phyloP scores from a whole-genome alignment of 495 filamentous ascomycete species.

The Gamarada debralockiae region DNA sequence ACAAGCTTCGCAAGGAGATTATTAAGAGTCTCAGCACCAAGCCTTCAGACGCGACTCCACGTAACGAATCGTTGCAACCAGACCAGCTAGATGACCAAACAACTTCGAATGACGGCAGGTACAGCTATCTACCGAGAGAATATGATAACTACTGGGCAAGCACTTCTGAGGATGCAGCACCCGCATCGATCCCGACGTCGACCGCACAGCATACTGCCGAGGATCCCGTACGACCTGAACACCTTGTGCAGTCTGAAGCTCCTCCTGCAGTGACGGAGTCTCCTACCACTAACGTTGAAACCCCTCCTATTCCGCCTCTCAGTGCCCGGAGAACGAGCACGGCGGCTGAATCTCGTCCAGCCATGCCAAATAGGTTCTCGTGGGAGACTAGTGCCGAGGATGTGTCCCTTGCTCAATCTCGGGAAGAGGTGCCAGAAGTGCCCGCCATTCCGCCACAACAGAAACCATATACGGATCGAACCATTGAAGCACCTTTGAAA shows the following conservation, averaged over 20 bases:
- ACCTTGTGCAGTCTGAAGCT: too few relatives aligned
- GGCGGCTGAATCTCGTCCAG: neutral
- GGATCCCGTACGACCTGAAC: neutral
- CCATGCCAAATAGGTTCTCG: conserved; percentile 38
- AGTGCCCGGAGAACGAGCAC: conserved; percentile 8
- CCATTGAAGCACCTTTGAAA: neutral
- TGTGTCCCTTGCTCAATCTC: conserved; percentile 7
- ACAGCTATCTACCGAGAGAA: conserved; percentile 51
- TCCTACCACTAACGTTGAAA: neutral
- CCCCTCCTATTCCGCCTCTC: conserved; percentile 1
- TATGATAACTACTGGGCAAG: conserved; percentile 58
- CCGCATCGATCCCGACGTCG: neutral
- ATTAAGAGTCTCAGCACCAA: conserved; percentile 65
- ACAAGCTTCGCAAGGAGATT: conserved; percentile 75
- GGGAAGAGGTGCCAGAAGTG: conserved; percentile 4
- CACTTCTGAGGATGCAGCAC: conserved; percentile 27
- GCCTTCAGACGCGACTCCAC: neutral
- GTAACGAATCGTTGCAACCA: neutral
- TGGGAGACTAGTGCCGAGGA: conserved; percentile 44
- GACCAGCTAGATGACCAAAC: conserved; percentile 1
- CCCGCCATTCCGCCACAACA: neutral
- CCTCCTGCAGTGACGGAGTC: neutral
- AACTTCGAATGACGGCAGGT: conserved; percentile 17
- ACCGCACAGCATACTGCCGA: neutral
- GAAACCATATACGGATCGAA: too few relatives aligned